Conservation (phyloP, 164 flowering plant species). For the Protea cynaroides region DNA sequence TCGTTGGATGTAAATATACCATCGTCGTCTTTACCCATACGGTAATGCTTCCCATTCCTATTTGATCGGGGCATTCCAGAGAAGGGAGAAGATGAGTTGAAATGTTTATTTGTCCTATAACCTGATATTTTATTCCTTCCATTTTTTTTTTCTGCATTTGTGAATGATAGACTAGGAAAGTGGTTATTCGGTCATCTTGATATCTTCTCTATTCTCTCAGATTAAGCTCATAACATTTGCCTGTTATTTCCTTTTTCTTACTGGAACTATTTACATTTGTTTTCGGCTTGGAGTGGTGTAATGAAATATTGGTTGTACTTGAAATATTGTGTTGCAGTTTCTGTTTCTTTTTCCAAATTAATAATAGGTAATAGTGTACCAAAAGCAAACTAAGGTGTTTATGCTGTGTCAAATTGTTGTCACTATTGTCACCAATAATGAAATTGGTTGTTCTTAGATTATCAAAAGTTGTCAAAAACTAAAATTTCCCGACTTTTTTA, state of each 20-base stretch:
- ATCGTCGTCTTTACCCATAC: slow-evolving; percentile 29
- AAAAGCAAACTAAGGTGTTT: no score
- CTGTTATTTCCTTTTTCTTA: no score
- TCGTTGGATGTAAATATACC: slow-evolving; percentile 65
- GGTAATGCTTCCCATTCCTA: slow-evolving; percentile 50
- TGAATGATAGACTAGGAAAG: not conserved
- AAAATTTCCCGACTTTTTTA: no score
- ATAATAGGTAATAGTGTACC: no score
- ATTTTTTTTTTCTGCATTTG: not conserved
- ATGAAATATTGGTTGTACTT: no score
- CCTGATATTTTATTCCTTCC: not conserved
- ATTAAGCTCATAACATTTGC: not conserved
- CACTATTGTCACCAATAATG: no score
- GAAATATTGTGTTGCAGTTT: not conserved
- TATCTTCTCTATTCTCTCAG: not conserved
- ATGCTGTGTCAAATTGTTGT: not conserved
- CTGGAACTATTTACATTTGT: no score
- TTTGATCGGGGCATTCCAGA: slow-evolving; percentile 33
- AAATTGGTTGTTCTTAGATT: not conserved
- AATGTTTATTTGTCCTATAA: not conserved
- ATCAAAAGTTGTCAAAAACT: no score
- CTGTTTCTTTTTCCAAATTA: no score
- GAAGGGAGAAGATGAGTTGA: slow-evolving; percentile 34
- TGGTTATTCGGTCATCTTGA: not conserved
- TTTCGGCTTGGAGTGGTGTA: no score